Evolutionary conservation across 129 eudicot genomes (phyloP).

Genomic region (Gnaphalium uliginosum): DNA sequence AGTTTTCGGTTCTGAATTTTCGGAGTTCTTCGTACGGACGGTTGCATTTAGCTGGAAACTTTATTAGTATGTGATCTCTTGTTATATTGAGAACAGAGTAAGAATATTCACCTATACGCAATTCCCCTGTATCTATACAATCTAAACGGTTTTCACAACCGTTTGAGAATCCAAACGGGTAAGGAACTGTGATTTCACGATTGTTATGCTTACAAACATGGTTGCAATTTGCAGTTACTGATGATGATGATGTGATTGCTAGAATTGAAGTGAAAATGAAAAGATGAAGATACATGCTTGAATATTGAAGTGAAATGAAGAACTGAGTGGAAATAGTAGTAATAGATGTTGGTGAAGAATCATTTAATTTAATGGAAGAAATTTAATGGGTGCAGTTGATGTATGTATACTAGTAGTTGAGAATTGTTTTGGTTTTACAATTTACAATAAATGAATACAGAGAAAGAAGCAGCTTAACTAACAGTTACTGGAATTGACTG

Average conservation of each 20-base stretch:
- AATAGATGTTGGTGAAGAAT: not conserved
- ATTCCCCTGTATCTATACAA: constrained; percentile 30
- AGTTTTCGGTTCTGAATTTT: constrained; percentile 28
- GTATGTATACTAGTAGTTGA: constrained; percentile 22
- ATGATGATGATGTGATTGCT: constrained; percentile 8
- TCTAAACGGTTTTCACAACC: constrained; percentile 47
- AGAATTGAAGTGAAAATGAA: constrained; percentile 23
- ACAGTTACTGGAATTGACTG: not conserved
- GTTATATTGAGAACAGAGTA: constrained; percentile 49
- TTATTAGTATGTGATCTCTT: constrained; percentile 33
- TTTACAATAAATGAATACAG: not conserved
- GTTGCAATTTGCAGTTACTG: constrained; percentile 32
- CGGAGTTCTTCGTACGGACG: constrained; percentile 32
- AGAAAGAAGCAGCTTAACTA: not conserved
- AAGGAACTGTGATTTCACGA: constrained; percentile 33
- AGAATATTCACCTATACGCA: constrained; percentile 15
- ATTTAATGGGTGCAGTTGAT: constrained; percentile 45
- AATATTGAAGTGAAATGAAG: constrained; percentile 16
- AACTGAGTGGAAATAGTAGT: not conserved
- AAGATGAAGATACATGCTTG: constrained; percentile 30
- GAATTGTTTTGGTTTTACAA: not conserved
- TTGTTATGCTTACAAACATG: constrained; percentile 32
- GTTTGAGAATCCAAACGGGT: constrained; percentile 77
- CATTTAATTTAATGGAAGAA: constrained; percentile 10
- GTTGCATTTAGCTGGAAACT: constrained; percentile 50